Base-by-base conservation (phyloP, 1,284 basidiomycete species). In the Peniophora sp. region DNA sequence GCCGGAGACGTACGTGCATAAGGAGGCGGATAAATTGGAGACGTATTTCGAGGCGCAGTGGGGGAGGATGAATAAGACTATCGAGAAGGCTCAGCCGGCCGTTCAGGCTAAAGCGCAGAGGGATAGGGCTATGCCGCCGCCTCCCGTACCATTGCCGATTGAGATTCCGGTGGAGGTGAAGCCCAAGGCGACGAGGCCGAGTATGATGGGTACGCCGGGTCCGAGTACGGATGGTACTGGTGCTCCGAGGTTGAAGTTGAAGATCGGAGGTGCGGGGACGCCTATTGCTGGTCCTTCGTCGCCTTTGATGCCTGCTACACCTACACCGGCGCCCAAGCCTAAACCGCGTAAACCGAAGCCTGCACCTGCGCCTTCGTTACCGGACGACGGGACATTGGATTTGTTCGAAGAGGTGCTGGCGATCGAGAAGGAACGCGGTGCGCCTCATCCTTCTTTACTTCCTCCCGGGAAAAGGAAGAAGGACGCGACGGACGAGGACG, bases 11-110 rank as follows among this genome's bases (percentile, higher is more conserved):
- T 87, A 77, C 55, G 89, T 88, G 8, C 81, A 90, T 58, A 85
- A 82, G 51, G 84, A 91, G 56, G 89, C 92, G 0, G 72, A 88
- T 24, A 74, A 77, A 23, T 71, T 98, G 45, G 90, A 97, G 60
- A 74, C 73, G 1, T 85, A 87, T 59, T 97, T 98, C 61, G 86
- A 94, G 55, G 89, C 87, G 67, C 73, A 80, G 66, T 87, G 89
- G 89, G 71, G 74, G 12, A 79, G 85, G 47, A 86, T 88, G 64
- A 83, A 81, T 66, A 88, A 88, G 66, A 90, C 89, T 1, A 68
- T 91, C 8, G 84, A 75, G 49, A 72, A 70, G 8, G 68, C 64
- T 54, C 67, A 71, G 50, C 65, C 67, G 50, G 61, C 65, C 12
- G 27, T 32, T 47, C 70, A 69, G 47, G 62, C 66, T 50, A 55